phyloP scores from a whole-genome alignment of 768 basidiomycete species.

The Panus rudis region DNA sequence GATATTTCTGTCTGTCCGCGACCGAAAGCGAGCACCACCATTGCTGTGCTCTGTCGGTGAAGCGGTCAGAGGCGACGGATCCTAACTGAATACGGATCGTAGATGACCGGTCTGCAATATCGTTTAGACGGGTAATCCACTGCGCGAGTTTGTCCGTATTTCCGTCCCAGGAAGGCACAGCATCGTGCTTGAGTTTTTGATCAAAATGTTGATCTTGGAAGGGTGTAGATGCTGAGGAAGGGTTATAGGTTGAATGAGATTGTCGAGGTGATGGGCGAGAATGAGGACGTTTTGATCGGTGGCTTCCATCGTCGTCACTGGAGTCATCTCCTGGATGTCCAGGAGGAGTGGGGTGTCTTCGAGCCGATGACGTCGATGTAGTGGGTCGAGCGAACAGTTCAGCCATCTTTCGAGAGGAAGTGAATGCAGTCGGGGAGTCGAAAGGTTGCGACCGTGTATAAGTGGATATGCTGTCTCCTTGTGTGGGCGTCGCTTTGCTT shows the following conservation, averaged over 20 bases:
- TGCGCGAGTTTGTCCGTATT: neutral
- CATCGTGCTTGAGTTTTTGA: neutral
- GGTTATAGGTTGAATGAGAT: neutral
- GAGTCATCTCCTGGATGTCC: neutral
- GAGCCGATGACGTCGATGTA: no score
- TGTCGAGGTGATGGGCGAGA: neutral
- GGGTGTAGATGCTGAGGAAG: neutral
- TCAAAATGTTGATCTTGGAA: neutral
- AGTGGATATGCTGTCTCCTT: no score
- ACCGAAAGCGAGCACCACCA: neutral
- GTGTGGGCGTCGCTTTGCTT: no score
- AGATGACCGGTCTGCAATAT: neutral
- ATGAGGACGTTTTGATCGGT: neutral
- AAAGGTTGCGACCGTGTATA: neutral
- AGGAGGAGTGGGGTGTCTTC: no score
- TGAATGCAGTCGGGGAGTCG: neutral
- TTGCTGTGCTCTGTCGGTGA: neutral
- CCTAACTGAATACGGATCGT: neutral
- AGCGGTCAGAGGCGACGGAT: neutral
- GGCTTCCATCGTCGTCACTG: neutral
- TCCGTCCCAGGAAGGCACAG: neutral
- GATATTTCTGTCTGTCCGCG: neutral
- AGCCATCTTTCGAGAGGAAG: neutral
- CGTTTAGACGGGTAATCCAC: neutral
- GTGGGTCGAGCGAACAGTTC: neutral